Evolutionary conservation across 2,329 filamentous ascomycete species (phyloP), one percentile per base, ranked within the genome.

Genomic region (Zymoseptoria crescenta): DNA sequence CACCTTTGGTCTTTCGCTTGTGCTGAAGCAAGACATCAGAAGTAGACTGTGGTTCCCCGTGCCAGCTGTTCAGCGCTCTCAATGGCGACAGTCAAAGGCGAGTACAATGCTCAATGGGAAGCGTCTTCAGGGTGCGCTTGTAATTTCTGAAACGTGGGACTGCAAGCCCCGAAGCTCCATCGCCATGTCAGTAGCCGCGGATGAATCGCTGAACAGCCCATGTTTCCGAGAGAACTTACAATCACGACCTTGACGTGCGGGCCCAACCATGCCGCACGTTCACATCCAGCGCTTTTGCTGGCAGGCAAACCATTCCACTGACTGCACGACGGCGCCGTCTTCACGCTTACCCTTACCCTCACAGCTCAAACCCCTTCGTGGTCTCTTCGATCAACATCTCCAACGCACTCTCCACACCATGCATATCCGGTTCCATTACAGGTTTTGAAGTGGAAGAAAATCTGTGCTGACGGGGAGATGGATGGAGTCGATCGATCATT

Each of bases 381-480:
- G 52, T 30, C 45, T 59, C 51, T 20, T 54, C 9, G 28, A 57
- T 41, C 57, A 63, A 24, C 51, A 59, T 48, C 8, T 55, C 59
- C 48, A 63, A 54, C 13, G 57, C 56, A 9, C 29, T 49, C 28
- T 65, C 61, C 13, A 63, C 49, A 2, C 20, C 59, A 28, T 19
- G 52, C 55, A 60, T 29, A 27, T 63, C 56, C 3, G 59, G 41
- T 13, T n/a, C n/a, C n/a, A n/a, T n/a, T n/a, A n/a, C n/a, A n/a
- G n/a, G n/a, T n/a, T n/a, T n/a, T n/a, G n/a, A n/a, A n/a, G n/a
- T n/a, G n/a, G n/a, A n/a, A 24, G 4, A 24, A 24, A 24, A 24
- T 24, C 24, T 24, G 24, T 24, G 24, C 24, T 24, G 24, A 24
- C 24, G 24, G 24, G 24, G 4, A 24, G 4, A 24, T 24, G 24